These are phyloP conservation scores for Linum trigynum DNA, from an alignment of 345 rosid genomes.

Conservation along the genomic window DNA sequence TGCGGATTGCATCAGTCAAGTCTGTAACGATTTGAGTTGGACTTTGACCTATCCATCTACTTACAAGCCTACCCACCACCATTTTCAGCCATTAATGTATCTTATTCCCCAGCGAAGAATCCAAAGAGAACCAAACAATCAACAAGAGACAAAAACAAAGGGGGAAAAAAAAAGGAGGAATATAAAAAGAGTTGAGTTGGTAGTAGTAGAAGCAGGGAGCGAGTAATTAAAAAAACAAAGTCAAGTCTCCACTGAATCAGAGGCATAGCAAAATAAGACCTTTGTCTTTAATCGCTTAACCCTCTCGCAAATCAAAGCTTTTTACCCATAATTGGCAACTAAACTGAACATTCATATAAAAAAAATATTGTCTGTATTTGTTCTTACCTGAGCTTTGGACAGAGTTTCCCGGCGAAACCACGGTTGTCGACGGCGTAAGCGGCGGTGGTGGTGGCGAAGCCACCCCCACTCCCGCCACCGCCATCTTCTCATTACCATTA, in stretches of 20 bases:
- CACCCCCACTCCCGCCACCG: slow-evolving; percentile 18
- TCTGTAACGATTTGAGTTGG: too few species aligned
- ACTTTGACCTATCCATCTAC: too few species aligned
- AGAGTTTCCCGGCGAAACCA: slow-evolving; percentile 57
- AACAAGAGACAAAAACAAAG: not conserved
- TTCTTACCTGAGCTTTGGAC: slow-evolving; percentile 63
- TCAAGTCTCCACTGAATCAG: not conserved
- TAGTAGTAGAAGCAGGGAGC: not conserved
- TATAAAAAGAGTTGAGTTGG: not conserved
- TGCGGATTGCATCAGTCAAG: too few species aligned
- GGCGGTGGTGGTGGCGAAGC: slow-evolving; percentile 60
- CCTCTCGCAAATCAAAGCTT: too few species aligned
- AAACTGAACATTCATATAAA: too few species aligned
- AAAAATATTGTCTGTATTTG: too few species aligned
- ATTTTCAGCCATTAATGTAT: too few species aligned
- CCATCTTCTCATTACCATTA: slow-evolving; percentile 9
- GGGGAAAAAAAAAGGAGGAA: not conserved
- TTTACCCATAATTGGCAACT: not conserved
- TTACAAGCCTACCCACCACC: too few species aligned
- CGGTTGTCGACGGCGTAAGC: slow-evolving; percentile 49
- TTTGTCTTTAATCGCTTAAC: too few species aligned
- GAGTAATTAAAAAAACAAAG: not conserved
- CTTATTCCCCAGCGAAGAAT: too few species aligned
- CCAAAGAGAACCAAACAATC: too few species aligned
- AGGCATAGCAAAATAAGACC: not conserved